Evolutionary conservation across 2,329 filamentous ascomycete genomes (phyloP).

Genomic region (Alternaria incomplexa): DNA sequence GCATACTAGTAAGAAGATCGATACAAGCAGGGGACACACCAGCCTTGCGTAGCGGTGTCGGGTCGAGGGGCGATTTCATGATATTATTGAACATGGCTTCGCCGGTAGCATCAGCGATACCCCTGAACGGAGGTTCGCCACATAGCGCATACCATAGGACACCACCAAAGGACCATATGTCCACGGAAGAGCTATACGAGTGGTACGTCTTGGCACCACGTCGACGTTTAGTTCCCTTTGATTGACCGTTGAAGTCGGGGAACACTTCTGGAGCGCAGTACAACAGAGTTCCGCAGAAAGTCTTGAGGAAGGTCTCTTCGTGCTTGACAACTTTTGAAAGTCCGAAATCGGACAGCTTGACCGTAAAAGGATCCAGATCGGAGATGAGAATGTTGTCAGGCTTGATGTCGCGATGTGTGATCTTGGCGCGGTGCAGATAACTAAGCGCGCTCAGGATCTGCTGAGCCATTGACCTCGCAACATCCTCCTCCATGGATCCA

Average conservation of each 20-base stretch:
- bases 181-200: slow-evolving; percentile 88
- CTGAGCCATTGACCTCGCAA: slow-evolving; percentile 72
- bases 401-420: slow-evolving; percentile 98
- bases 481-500: slow-evolving; percentile 68
- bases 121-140: slow-evolving; percentile 79
- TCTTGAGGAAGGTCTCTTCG: slow-evolving; percentile 89
- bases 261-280: slow-evolving; percentile 99
- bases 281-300: slow-evolving; percentile 92
- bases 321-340: slow-evolving; percentile 93
- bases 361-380: slow-evolving; percentile 72
- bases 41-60: slow-evolving; percentile 63
- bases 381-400: slow-evolving; percentile 95
- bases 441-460: slow-evolving; percentile 83
- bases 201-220: slow-evolving; percentile 57
- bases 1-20: slow-evolving; percentile 77
- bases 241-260: slow-evolving; percentile 74
- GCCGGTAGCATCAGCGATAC: slow-evolving; percentile 75
- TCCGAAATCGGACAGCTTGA: slow-evolving; percentile 96
- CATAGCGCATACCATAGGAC: slow-evolving; percentile 90
- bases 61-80: slow-evolving; percentile 77
- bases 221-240: slow-evolving; percentile 67
- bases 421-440: slow-evolving; percentile 85
- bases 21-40: slow-evolving; percentile 71
- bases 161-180: slow-evolving; percentile 95
- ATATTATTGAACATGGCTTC: slow-evolving; percentile 83